Evolutionary conservation across 805 yeast genomes (phyloP).

Genomic region (Pachysolen tannophilus): DNA sequence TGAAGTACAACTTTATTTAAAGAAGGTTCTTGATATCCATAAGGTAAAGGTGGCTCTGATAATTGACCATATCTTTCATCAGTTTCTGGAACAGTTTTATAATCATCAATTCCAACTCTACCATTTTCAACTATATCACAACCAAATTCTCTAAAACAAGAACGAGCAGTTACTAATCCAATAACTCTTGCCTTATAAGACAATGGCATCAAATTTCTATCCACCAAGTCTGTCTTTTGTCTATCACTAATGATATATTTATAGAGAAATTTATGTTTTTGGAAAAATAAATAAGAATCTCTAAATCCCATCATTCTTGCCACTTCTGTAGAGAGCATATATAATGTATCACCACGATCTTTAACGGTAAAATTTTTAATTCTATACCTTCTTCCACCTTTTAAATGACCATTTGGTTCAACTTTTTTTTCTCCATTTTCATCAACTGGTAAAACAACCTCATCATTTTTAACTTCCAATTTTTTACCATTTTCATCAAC

Average conservation of each 20-base stretch:
- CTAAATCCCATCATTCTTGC: constrained; percentile 93
- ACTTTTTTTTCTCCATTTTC: constrained; percentile 73
- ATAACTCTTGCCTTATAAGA: constrained; percentile 88
- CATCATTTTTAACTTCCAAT: constrained; percentile 60
- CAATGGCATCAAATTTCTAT: constrained; percentile 74
- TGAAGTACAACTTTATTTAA: constrained; percentile 5
- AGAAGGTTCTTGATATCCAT: constrained; percentile 6
- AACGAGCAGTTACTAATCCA: constrained; percentile 84
- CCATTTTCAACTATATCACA: constrained; percentile 78
- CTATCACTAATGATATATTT: constrained; percentile 67
- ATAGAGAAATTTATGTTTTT: constrained; percentile 70
- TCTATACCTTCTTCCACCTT: constrained; percentile 68
- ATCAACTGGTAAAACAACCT: constrained; percentile 70
- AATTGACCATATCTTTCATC: constrained; percentile 66
- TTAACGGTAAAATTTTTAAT: constrained; percentile 58
- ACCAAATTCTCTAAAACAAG: constrained; percentile 88
- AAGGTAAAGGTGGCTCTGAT: constrained; percentile 47
- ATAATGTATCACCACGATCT: constrained; percentile 63
- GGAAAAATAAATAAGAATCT: constrained; percentile 84
- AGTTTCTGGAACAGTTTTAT: constrained; percentile 58
- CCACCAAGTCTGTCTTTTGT: constrained; percentile 77
- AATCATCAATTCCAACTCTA: constrained; percentile 75
- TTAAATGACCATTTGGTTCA: constrained; percentile 54
- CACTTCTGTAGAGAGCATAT: constrained; percentile 93
- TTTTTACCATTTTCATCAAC: constrained; percentile 66